phyloP scores from a whole-genome alignment of 1,284 basidiomycete species.

The Fistulinella cinereoalba region DNA sequence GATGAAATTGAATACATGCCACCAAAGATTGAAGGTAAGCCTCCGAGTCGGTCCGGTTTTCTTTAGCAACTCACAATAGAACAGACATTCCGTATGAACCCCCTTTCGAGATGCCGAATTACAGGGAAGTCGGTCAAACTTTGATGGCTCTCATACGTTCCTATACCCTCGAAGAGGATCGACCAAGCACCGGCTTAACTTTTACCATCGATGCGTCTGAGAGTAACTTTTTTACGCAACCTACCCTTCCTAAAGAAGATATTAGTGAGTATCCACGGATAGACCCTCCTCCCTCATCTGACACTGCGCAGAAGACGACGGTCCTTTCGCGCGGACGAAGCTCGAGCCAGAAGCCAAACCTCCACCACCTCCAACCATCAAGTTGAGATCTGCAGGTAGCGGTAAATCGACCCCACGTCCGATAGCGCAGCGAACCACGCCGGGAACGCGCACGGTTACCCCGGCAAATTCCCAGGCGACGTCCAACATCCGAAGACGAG shows the following conservation, averaged over 20 bases:
- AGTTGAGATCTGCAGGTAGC: not conserved
- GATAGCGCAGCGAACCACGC: conserved; percentile 5
- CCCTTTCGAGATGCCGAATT: conserved; percentile 56
- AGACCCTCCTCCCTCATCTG: not conserved
- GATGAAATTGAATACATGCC: conserved; percentile 80
- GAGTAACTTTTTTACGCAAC: conserved; percentile 16
- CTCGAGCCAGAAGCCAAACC: conserved; percentile 11
- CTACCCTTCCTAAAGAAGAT: conserved; percentile 31
- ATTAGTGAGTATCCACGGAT: conserved; percentile 31
- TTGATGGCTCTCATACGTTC: conserved; percentile 44
- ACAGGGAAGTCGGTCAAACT: conserved; percentile 48
- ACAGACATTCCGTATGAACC: conserved; percentile 53
- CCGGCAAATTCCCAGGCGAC: conserved; percentile 7
- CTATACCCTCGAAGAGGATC: conserved; percentile 37
- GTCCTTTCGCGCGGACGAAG: conserved; percentile 24
- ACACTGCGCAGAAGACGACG: conserved; percentile 25
- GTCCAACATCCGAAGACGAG: conserved; percentile 9
- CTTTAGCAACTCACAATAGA: conserved; percentile 1
- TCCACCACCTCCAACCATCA: conserved; percentile 2
- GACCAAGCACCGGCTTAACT: conserved; percentile 27
- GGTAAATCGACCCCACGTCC: conserved; percentile 7
- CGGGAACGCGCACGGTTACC: conserved; percentile 4
- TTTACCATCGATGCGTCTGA: conserved; percentile 32
- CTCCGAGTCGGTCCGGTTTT: not conserved
- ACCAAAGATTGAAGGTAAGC: conserved; percentile 62